Base-by-base conservation (phyloP, 345 rosid species). In the Luvunga scandens region DNA sequence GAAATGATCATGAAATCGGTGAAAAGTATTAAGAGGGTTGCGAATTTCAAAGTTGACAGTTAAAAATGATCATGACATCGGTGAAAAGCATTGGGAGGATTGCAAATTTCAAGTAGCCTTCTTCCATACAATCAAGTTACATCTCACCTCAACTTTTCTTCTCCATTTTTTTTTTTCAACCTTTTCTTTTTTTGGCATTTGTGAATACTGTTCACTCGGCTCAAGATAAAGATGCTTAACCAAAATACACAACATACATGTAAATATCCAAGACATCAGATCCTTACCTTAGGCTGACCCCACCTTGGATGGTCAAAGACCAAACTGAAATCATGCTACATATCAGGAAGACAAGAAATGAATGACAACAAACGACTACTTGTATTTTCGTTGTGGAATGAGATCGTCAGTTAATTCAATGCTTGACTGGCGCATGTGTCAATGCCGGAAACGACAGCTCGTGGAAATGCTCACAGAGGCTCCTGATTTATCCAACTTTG, bases 381-480 rank as follows among this genome's bases (percentile, higher is more conserved):
- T 27, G 27, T 39, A 61, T 81, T 34, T 73, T 33, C 9, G 59
- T 42, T 33, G 59, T 65, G n/a, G 64, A 72, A 59, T 25, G 62
- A 53, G 7, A 53, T 61, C 55, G 36, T 19, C 62, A 27, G 28
- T 21, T 28, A 42, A 69, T 21, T 14, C 28, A 69, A 25, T 50
- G 42, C 81, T 71, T 73, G 78, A 81, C 76, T 39, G 34, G 76
- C 50, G 42, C 28, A 53, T 34, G 69, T 25, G 61, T 27, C 33
- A 45, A 7, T 31, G 30, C 71, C 61, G 70, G 57, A 60, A 70
- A 68, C 70, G 76, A 77, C 62, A 59, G 77, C 57, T 77, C 7
- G 22, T 42, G 9, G 13, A 12, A 0, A 59, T 38, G 66, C 28
- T 24, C 21, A 61, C 3, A 59, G 5, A 38, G 66, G 69, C 72